Base-by-base conservation (phyloP, 2,329 filamentous ascomycete species). In the Penicillium sp. region DNA sequence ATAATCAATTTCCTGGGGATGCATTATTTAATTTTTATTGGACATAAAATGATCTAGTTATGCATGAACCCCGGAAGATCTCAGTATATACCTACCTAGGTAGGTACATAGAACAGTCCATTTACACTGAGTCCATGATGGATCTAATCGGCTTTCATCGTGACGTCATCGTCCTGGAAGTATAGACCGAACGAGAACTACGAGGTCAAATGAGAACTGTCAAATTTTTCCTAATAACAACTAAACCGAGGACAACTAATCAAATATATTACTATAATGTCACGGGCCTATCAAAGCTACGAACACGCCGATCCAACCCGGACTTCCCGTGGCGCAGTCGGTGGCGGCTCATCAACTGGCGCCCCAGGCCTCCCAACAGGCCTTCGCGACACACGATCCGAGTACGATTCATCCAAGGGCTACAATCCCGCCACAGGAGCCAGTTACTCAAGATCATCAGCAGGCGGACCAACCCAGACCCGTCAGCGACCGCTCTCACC, bases 401-500 rank as follows among this genome's bases (percentile, higher is more conserved):
- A 55, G 18, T 67, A 65, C 43, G 50, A 66, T 32, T n/a, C 47
- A 6, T 55, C 56, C 1, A 61, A 61, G 6, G 61, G 62, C 2
- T 69, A 64, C 50, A 70, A 72, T 29, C 56, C 65, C 2, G 52
- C 70, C 1, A 71, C 68, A 4, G 68, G 68, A 4, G 51, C 63
- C 2, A 58, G 61, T 16, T 70, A 70, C 34, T 32, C 49, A 2
- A 59, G 46, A 10, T 35, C 57, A 7, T 52, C 61, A 16, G 45
- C 37, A 1, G 50, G 44, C 4, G 53, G 57, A 34, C 40, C 56
- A 31, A 50, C 42, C 1, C 51, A 60, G 18, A 35, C 49, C 53
- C 32, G 42, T 40, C 50, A 60, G 37, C 51, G 56, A 26, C 47
- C 59, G 1, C 24, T 55, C 5, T 55, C 52, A 9, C 52, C 56